Conservation (phyloP, 2,329 filamentous ascomycete genomes). For the Penicillium griseofulvum region DNA sequence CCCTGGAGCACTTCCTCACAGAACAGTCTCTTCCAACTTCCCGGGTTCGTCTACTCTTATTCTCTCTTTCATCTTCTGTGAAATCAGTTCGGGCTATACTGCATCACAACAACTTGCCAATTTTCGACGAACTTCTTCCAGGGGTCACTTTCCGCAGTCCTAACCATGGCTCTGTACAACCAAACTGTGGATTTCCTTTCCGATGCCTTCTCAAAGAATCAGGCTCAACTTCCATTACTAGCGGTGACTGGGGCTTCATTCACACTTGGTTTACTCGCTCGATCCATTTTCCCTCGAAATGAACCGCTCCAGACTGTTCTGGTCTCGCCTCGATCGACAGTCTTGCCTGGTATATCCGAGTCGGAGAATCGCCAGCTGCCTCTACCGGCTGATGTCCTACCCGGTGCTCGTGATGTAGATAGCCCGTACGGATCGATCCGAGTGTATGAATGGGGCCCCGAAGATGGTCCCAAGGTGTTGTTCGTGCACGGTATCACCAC, state of each 20-base stretch:
- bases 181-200: slow-evolving; percentile 36
- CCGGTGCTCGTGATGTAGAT: slow-evolving; percentile 61
- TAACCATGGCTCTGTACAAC: slow-evolving; percentile 36
- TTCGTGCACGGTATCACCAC: slow-evolving; percentile 80
- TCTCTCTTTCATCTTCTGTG: background rate
- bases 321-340: slow-evolving; percentile 37
- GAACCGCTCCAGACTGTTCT: slow-evolving; percentile 22
- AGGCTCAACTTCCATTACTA: slow-evolving; percentile 32
- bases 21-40: background rate
- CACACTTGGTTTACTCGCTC: slow-evolving; percentile 33
- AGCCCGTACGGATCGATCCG: slow-evolving; percentile 64
- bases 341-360: slow-evolving; percentile 35
- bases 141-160: background rate
- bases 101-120: background rate
- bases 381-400: slow-evolving; percentile 67
- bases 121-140: background rate
- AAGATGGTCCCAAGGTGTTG: slow-evolving; percentile 67
- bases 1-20: background rate
- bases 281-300: slow-evolving; percentile 24
- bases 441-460: slow-evolving; percentile 78
- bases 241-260: slow-evolving; percentile 38
- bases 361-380: slow-evolving; percentile 46
- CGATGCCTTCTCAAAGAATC: slow-evolving; percentile 30
- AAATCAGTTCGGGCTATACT: too few species aligned
- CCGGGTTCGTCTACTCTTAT: background rate